Percentiles rank a stretch among this genome's conserved stretches.
Conservation (phyloP, 345 rosid genomes). For the Brassica juncea region DNA sequence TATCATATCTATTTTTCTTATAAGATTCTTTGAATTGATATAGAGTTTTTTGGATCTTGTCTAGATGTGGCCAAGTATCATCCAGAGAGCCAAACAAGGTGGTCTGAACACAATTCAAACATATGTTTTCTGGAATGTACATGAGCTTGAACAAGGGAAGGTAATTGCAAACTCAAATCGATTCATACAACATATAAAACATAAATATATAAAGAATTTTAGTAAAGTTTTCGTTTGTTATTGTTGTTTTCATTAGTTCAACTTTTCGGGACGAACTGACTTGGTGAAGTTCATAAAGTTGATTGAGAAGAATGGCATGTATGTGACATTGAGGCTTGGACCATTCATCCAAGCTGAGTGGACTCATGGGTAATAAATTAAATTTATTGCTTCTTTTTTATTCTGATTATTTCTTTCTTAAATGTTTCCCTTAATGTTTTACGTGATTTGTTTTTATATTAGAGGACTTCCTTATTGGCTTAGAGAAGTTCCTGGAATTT, state of each 20-base stretch:
- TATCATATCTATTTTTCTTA: not conserved
- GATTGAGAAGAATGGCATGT: constrained; percentile 59
- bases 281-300: constrained; percentile 75
- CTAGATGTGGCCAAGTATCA: constrained; percentile 48
- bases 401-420: not conserved
- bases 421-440: not conserved
- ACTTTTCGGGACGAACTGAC: constrained; percentile 70
- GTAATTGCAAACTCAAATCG: not conserved
- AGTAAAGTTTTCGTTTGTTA: not conserved
- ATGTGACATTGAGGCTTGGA: constrained; percentile 70
- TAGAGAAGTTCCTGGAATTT: constrained; percentile 67
- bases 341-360: constrained; percentile 97
- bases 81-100: constrained; percentile 50
- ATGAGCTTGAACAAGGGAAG: constrained; percentile 52
- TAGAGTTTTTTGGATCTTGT: constrained; percentile 21
- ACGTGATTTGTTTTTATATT: not conserved
- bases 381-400: not conserved
- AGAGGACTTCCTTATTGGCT: constrained; percentile 96
- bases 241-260: constrained; percentile 44
- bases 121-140: constrained; percentile 70
- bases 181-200: not conserved
- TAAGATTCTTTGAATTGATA: not conserved
- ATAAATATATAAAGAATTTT: not conserved
- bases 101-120: constrained; percentile 70
- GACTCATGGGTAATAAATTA: constrained; percentile 74